Evolutionary conservation across 352 stramenopile genomes (phyloP).

Genomic region (Globisporangium camurandrum): DNA sequence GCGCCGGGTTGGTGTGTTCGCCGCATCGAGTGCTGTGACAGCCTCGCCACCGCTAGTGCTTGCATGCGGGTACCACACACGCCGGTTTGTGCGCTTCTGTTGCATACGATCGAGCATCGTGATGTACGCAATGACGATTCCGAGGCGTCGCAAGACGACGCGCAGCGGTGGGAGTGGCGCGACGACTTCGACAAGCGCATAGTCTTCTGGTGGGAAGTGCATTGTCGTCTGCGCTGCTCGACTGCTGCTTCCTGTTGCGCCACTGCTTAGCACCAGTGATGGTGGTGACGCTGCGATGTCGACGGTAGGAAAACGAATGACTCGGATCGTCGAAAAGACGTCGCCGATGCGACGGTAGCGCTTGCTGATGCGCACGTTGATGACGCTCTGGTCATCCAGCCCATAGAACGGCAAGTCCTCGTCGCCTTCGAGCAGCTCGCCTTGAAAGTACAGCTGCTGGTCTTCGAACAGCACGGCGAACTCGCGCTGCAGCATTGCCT

Average conservation of each 20-base stretch:
- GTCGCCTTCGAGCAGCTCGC: conserved; percentile 49
- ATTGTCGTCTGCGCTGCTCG: neutral
- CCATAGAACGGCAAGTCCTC: conserved; percentile 51
- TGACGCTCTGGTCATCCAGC: conserved; percentile 39
- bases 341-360: conserved; percentile 56
- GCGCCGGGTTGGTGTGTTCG: neutral
- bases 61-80: conserved; percentile 38
- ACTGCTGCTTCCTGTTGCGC: too few species aligned
- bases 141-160: conserved; percentile 49
- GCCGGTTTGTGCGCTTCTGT: conserved; percentile 25
- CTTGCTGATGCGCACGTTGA: conserved; percentile 38
- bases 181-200: conserved; percentile 51
- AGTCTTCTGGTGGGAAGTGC: conserved; percentile 31
- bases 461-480: conserved; percentile 51
- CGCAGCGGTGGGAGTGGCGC: conserved; percentile 42
- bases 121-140: conserved; percentile 51
- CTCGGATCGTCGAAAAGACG: conserved; percentile 52
- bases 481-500: conserved; percentile 51
- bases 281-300: conserved; percentile 3
- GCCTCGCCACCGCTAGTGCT: neutral
- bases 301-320: conserved; percentile 36
- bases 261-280: too few species aligned
- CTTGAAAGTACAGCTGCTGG: conserved; percentile 47
- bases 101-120: conserved; percentile 44
- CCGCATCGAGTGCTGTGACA: too few species aligned